Percentiles rank a stretch among this genome's conserved stretches.
Evolutionary conservation across 257 asterid genomes (phyloP).

Genomic region (Nicotiana benthamiana): DNA sequence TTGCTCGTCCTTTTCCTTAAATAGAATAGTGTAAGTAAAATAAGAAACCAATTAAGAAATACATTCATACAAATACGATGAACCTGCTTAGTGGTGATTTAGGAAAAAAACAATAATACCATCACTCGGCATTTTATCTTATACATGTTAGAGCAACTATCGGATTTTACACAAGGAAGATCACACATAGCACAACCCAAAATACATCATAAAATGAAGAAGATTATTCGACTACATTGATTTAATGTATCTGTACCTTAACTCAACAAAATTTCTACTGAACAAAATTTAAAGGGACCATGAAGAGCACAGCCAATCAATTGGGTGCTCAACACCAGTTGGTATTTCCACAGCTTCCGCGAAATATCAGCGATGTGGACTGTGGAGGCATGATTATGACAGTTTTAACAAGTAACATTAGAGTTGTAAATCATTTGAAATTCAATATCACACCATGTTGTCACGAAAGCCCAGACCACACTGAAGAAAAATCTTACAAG

Average conservation of each 20-base stretch:
- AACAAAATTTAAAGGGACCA: not conserved
- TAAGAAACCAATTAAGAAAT: too few species aligned
- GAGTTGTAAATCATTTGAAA: not conserved
- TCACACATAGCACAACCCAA: not conserved
- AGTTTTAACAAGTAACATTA: not conserved
- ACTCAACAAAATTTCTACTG: not conserved
- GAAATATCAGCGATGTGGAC: not conserved
- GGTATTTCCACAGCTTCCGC: not conserved
- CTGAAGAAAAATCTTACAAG: constrained; percentile 24
- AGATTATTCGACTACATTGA: not conserved
- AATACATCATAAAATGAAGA: not conserved
- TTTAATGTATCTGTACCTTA: not conserved
- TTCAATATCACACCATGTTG: not conserved
- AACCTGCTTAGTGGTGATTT: too few species aligned
- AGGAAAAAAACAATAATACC: too few species aligned
- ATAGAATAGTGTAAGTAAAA: too few species aligned
- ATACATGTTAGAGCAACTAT: not conserved
- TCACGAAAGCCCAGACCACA: not conserved
- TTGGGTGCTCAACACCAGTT: not conserved
- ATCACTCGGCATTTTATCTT: too few species aligned
- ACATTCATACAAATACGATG: too few species aligned
- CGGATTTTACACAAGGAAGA: not conserved
- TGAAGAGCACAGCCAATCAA: not conserved
- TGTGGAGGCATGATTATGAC: not conserved
- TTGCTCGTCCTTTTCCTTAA: too few species aligned